These are phyloP conservation scores for Psilocybe sp. DNA, from an alignment of 768 basidiomycete species.

Conservation along the genomic window DNA sequence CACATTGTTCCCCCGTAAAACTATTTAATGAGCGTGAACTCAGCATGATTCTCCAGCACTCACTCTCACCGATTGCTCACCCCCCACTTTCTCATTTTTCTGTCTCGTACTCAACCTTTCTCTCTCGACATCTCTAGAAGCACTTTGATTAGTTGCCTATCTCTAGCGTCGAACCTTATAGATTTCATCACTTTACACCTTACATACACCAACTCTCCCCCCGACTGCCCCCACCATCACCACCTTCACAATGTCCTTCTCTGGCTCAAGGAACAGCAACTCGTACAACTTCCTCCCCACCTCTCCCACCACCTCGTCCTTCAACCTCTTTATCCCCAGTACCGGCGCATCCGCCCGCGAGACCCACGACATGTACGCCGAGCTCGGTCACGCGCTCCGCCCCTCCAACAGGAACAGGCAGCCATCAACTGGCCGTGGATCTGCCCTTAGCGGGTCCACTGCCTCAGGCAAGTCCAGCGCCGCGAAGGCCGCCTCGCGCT, in stretches of 20 bases:
- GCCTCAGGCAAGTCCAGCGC: too few relatives aligned
- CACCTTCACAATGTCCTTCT: constrained; percentile 26
- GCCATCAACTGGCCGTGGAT: constrained; percentile 1
- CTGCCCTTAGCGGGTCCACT: neutral
- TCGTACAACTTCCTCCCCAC: constrained; percentile 24
- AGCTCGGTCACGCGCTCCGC: constrained; percentile 33
- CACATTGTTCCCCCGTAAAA: neutral
- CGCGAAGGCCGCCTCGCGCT: neutral
- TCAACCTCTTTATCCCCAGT: constrained; percentile 32
- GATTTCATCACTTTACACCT: constrained; percentile 3
- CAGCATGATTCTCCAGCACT: constrained; percentile 15
- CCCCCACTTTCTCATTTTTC: constrained; percentile 5
- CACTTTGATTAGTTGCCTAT: constrained; percentile 29
- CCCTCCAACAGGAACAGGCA: constrained; percentile 18
- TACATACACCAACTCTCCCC: constrained; percentile 11
- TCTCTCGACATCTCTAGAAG: constrained; percentile 12
- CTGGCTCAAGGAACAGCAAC: constrained; percentile 11
- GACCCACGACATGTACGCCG: constrained; percentile 34
- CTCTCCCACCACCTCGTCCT: constrained; percentile 14
- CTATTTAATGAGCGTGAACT: neutral
- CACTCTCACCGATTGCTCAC: constrained; percentile 20
- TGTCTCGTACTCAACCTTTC: neutral
- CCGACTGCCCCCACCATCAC: too few relatives aligned
- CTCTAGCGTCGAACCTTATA: constrained; percentile 1
- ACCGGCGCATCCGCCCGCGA: constrained; percentile 34